phyloP scores from a whole-genome alignment of 768 basidiomycete genomes.

The Leucocoprinus leucothites region DNA sequence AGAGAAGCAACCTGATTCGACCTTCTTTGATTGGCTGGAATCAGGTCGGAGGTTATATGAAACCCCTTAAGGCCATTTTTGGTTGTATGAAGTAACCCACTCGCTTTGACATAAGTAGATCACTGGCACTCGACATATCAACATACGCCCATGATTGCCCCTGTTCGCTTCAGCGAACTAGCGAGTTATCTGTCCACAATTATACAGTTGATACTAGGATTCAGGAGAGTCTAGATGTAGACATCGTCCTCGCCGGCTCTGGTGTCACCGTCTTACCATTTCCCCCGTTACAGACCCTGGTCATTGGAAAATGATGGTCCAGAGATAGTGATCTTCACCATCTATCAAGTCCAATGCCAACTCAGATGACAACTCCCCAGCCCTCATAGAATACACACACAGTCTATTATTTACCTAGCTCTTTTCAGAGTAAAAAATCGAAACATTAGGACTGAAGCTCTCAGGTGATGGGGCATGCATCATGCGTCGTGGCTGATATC shows the following conservation, averaged over 20 bases:
- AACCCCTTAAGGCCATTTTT: slow-evolving; percentile 9
- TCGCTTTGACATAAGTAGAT: background rate
- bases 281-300: too few species aligned
- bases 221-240: background rate
- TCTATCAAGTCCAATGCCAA: background rate
- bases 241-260: background rate
- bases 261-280: too few species aligned
- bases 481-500: background rate
- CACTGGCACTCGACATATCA: background rate
- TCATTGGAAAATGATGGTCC: too few species aligned
- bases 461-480: background rate
- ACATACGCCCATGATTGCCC: background rate
- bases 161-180: too few species aligned
- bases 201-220: background rate
- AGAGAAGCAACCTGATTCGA: too few species aligned
- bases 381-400: too few species aligned
- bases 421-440: too few species aligned
- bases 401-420: too few species aligned
- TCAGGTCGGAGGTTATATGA: background rate
- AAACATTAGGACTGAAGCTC: background rate
- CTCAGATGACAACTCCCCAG: background rate
- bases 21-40: slow-evolving; percentile 5
- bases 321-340: background rate
- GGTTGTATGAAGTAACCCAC: slow-evolving; percentile 1
- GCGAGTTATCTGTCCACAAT: background rate